Base-by-base conservation (phyloP, 257 asterid species). In the Nicotiana paniculata region DNA sequence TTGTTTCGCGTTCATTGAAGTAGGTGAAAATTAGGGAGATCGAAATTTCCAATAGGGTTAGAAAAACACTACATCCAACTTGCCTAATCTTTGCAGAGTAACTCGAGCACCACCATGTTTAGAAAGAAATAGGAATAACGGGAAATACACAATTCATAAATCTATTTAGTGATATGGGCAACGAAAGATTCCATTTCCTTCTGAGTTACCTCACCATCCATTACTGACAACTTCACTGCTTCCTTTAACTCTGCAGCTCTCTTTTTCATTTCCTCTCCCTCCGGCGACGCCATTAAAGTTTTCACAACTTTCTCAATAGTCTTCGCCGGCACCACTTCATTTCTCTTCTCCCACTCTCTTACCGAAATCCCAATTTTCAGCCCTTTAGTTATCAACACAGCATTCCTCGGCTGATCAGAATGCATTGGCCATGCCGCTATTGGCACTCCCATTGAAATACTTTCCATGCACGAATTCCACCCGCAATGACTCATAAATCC, bases 201-300 rank as follows among this genome's bases (percentile, higher is more conserved):
- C 1, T 55, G 61, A 1, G 87, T 13, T 28, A 62, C 83, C 4
- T 92, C 92, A 4, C 89, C 90, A 48, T 82, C 85, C 46, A 53
- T 63, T 9, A 54, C 46, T 1, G 89, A 82, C 1, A 57, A n/a
- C 39, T 76, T 85, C 17, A 93, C 87, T 0, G 61, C 79, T 3
- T 12, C 80, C 3, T 88, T 88, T 35, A 92, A 43, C 35, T 82
- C 90, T 9, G 43, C 77, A 11, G 91, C 92, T 48, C 89, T 85
- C 26, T 32, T 77, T 76, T 93, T 89, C 53, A 90, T 82, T 83
- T 66, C 89, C 8, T 61, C 87, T 55, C 95, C 97, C 82, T 91
- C 92, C 13, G 39, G 78, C 0, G 91, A 84, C 10, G 21, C 89
- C 90, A 93, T 88, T 81, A 93, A 77, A 26, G 67, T 85, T 53